phyloP scores from a whole-genome alignment of 1,284 basidiomycete genomes.

The Sanghuangporus sanghuang region DNA sequence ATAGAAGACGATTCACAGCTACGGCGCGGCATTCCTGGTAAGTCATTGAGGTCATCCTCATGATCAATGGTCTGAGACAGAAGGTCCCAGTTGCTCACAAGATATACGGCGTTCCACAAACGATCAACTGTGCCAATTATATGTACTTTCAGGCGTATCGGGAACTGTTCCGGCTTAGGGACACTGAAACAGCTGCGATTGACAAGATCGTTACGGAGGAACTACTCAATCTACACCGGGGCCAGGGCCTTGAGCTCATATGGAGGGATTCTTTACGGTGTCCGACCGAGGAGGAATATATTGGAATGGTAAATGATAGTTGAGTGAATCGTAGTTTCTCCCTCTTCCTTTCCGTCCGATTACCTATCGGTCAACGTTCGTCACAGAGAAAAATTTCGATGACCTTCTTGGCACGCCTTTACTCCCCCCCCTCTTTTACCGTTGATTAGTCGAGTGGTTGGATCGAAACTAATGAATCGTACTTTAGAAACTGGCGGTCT shows the following conservation, averaged over 20 bases:
- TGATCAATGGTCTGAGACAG: neutral
- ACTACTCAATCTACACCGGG: slow-evolving; percentile 86
- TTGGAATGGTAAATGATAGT: slow-evolving; percentile 97
- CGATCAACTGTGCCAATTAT: slow-evolving; percentile 97
- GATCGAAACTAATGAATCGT: neutral
- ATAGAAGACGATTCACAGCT: slow-evolving; percentile 96
- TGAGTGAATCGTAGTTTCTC: slow-evolving; percentile 19
- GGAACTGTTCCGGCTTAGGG: slow-evolving; percentile 63
- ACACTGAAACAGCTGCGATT: slow-evolving; percentile 35
- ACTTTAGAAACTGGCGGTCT: slow-evolving; percentile 89
- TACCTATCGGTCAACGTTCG: neutral
- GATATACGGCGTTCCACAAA: slow-evolving; percentile 94
- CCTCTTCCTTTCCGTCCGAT: neutral
- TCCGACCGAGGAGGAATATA: slow-evolving; percentile 93
- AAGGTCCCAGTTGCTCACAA: slow-evolving; percentile 74
- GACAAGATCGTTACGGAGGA: slow-evolving; percentile 79
- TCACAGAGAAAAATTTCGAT: neutral
- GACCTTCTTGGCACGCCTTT: neutral
- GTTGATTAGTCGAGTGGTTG: neutral
- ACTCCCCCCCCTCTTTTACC: neutral
- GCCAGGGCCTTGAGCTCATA: slow-evolving; percentile 92
- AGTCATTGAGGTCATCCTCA: slow-evolving; percentile 17
- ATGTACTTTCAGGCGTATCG: slow-evolving; percentile 90
- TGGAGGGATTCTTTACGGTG: slow-evolving; percentile 93
- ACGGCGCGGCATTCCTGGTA: slow-evolving; percentile 80